These are phyloP conservation scores for Phaeoacremonium minimum DNA, from an alignment of 2,329 filamentous ascomycete genomes.

Conservation along the genomic window DNA sequence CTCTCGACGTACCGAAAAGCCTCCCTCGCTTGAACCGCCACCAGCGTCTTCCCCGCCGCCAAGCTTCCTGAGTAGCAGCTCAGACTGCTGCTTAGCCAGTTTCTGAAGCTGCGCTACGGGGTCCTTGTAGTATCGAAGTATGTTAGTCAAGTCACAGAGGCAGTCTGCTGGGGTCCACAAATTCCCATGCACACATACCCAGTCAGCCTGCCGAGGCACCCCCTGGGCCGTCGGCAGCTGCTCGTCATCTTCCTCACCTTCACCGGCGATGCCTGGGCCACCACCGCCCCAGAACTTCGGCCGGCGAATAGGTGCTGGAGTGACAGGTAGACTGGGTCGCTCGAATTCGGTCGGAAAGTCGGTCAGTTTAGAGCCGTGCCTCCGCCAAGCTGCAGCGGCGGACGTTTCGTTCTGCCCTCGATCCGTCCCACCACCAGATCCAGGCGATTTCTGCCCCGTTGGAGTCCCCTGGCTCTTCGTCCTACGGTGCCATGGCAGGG, in stretches of 20 bases:
- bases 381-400: constrained; percentile 13
- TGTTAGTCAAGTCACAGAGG: constrained; percentile 53
- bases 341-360: constrained; percentile 83
- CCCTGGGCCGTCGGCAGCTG: constrained; percentile 73
- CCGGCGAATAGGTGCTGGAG: constrained; percentile 74
- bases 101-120: constrained; percentile 66
- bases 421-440: constrained; percentile 9
- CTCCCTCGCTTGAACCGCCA: constrained; percentile 7
- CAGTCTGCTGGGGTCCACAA: constrained; percentile 46
- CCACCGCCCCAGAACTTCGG: constrained; percentile 61
- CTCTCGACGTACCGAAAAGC: constrained; percentile 18
- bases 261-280: constrained; percentile 34
- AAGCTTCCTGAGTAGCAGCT: constrained; percentile 53
- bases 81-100: constrained; percentile 62
- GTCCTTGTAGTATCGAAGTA: constrained; percentile 54
- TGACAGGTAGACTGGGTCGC: constrained; percentile 84
- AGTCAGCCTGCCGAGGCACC: constrained; percentile 82
- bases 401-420: constrained; percentile 7
- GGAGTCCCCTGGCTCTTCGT: constrained; percentile 24
- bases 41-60: constrained; percentile 23
- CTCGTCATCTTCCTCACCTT: constrained; percentile 49
- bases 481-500: constrained; percentile 59
- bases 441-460: constrained; percentile 16
- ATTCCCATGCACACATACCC: constrained; percentile 74
- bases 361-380: constrained; percentile 63